phyloP scores from a whole-genome alignment of 78 protist genomes.

The Polysphondylium violaceum region DNA sequence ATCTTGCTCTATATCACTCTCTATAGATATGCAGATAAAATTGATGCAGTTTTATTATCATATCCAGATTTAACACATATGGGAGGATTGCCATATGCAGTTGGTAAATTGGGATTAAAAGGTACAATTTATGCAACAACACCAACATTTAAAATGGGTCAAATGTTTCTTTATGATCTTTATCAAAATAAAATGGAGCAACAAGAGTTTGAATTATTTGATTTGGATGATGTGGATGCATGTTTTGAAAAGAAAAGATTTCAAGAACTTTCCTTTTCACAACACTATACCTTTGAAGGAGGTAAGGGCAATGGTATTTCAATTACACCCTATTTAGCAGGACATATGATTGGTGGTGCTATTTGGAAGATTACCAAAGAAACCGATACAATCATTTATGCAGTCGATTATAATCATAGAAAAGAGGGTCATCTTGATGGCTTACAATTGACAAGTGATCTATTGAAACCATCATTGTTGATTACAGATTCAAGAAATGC shows the following conservation, averaged over 20 bases:
- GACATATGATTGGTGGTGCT: conserved; percentile 93
- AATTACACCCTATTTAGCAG: conserved; percentile 80
- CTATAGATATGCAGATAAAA: conserved; percentile 36
- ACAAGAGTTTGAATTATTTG: conserved; percentile 68
- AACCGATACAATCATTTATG: conserved; percentile 91
- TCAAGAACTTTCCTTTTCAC: conserved; percentile 79
- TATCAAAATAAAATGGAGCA: conserved; percentile 50
- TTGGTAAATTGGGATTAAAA: conserved; percentile 77
- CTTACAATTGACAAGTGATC: conserved; percentile 17
- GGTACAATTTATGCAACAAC: conserved; percentile 92
- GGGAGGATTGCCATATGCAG: conserved; percentile 94
- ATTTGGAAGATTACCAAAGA: conserved; percentile 93
- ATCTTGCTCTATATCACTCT: background rate
- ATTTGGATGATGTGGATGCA: conserved; percentile 86
- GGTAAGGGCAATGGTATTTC: conserved; percentile 49
- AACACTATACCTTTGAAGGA: conserved; percentile 39
- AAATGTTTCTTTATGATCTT: conserved; percentile 91
- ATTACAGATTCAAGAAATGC: conserved; percentile 85
- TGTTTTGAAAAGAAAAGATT: conserved; percentile 80
- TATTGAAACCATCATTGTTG: conserved; percentile 86
- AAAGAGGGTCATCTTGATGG: conserved; percentile 86
- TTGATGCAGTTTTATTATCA: conserved; percentile 92
- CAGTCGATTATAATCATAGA: conserved; percentile 88
- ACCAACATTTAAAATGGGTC: conserved; percentile 94
- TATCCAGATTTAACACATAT: conserved; percentile 93